Evolutionary conservation across 108 stramenopile genomes (phyloP), one percentile per base, ranked within the genome.

Genomic region (Cyclotella cryptica): DNA sequence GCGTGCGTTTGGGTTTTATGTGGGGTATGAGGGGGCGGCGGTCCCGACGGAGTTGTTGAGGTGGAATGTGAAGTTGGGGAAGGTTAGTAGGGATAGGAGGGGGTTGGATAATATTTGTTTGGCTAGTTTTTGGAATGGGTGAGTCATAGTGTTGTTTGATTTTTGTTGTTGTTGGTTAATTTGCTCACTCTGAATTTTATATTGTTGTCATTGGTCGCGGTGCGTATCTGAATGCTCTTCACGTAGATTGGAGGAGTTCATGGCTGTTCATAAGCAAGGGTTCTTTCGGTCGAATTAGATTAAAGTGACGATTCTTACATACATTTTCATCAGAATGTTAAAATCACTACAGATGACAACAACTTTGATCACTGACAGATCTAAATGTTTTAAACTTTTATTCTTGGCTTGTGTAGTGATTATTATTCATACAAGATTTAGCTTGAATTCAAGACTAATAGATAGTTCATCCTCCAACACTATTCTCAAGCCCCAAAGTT

Each of bases 121-220:
- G 63, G 91, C 94, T 12, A 81, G 78, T 44, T 96, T 96, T 88
- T 96, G 94, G 94, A 92, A 96, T 75, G 89, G 87, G 55, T 71
- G 42, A 71, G 68, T 22, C 5, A 10, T 15, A 29, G 13, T 18
- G 4, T 26, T 54, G 53, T 41, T 11, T 17, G 30, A 22, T 30
- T 58, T 71, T 11, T 68, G 9, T 68, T 29, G 42, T 13, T n/a
- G n/a, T 51, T 22, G 6, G 15, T 14, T 13, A 13, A 9, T 45
- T 44, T 22, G 24, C 46, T n/a, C 28, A 9, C 6, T 44, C 7
- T 27, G 11, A 46, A 66, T 27, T 47, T 28, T 9, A 62, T 28
- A 28, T 7, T 62, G n/a, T n/a, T n/a, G n/a, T 12, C 45, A 46
- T 46, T 7, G 19, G 19, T 53, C 7, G 18, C 6, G 15, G 52